Evolutionary conservation across 495 filamentous ascomycete species (phyloP).

Genomic region (Talaromyces liani): DNA sequence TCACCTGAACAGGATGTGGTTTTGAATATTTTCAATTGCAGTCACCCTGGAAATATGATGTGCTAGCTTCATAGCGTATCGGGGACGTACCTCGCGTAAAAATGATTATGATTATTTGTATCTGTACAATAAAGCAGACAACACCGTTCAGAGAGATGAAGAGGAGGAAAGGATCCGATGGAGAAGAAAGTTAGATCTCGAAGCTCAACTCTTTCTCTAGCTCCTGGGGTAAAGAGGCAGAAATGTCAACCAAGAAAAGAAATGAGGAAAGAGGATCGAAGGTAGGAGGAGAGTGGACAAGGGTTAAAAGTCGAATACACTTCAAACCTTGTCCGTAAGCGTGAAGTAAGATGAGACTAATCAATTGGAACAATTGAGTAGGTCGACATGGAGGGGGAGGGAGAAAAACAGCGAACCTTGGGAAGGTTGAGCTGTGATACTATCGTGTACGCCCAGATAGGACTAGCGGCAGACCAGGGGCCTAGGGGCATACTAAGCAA

Average conservation of each 20-base stretch:
- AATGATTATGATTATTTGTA: conserved; percentile 3
- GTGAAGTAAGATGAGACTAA: background rate
- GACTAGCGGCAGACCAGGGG: background rate
- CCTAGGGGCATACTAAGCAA: too few species aligned
- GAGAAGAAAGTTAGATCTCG: background rate
- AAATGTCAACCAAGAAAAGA: background rate
- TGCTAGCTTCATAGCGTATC: background rate
- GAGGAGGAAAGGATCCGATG: background rate
- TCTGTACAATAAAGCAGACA: background rate
- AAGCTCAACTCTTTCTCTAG: background rate
- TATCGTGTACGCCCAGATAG: background rate
- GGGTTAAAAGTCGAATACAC: background rate
- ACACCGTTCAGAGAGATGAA: background rate
- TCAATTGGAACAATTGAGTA: background rate
- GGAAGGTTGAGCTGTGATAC: background rate
- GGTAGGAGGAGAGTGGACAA: background rate
- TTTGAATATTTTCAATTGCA: background rate
- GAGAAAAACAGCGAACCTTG: background rate
- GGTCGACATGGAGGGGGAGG: background rate
- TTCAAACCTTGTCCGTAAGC: background rate
- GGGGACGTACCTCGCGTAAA: background rate
- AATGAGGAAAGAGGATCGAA: conserved; percentile 1
- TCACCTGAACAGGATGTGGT: background rate
- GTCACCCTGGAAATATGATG: background rate
- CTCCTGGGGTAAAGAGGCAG: background rate